A percentile compares a stretch with the other conserved stretches of the same genome.
Conservation (phyloP, 2,329 filamentous ascomycete species). For the Coleophoma cylindrospora region DNA sequence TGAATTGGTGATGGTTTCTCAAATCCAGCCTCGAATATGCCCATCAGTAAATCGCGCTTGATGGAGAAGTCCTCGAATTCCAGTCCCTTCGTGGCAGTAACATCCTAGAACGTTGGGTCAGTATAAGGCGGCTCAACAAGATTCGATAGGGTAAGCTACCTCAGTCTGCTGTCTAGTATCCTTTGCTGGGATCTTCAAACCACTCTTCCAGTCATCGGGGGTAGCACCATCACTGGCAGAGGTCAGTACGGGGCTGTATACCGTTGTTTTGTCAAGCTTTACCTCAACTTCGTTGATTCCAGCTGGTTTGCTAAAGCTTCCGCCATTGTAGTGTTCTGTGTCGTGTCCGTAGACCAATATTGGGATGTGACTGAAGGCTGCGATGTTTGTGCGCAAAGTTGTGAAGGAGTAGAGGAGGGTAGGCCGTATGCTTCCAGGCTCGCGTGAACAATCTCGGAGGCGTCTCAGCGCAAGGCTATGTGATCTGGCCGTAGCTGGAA, state of each 20-base stretch:
- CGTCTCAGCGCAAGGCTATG: not conserved
- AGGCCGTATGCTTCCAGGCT: no score
- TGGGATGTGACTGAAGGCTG: no score
- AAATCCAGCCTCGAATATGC: slow-evolving; percentile 98
- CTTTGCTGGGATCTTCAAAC: slow-evolving; percentile 65
- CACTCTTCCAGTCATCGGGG: slow-evolving; percentile 68
- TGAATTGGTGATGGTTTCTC: slow-evolving; percentile 98
- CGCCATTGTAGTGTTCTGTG: slow-evolving; percentile 31
- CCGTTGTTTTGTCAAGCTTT: slow-evolving; percentile 4
- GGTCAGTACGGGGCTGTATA: no score
- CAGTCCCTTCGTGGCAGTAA: slow-evolving; percentile 93
- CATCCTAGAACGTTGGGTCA: slow-evolving; percentile 60
- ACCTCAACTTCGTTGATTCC: slow-evolving; percentile 46
- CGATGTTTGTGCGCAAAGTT: no score
- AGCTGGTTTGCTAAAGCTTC: slow-evolving; percentile 48
- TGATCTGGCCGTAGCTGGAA: no score
- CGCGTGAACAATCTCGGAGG: not conserved
- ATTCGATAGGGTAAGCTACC: slow-evolving; percentile 35
- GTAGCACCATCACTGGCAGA: slow-evolving; percentile 33
- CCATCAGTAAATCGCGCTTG: slow-evolving; percentile 94
- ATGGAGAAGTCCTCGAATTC: slow-evolving; percentile 97
- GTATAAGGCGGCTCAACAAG: slow-evolving; percentile 7
- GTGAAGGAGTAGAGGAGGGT: not conserved
- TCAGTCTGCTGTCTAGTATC: slow-evolving; percentile 79
- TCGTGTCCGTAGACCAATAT: not conserved